These are phyloP conservation scores for Alloteropsis semialata DNA, from an alignment of 176 grass and related monocot species.

Conservation along the genomic window DNA sequence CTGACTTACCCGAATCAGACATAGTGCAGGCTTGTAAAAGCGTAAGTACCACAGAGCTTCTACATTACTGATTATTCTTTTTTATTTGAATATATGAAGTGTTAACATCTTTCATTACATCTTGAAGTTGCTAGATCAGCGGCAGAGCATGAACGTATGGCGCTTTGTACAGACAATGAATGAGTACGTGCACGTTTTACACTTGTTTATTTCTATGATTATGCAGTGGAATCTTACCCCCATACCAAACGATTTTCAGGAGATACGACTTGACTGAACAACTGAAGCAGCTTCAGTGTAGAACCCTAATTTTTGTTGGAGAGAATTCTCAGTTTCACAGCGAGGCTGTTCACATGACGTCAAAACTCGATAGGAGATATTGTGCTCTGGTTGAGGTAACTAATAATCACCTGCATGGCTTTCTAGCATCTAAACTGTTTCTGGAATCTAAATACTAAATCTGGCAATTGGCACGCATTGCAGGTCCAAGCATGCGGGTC, in stretches of 20 bases:
- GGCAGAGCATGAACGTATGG: slow-evolving; percentile 86
- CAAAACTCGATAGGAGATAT: slow-evolving; percentile 86
- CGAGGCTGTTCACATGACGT: slow-evolving; percentile 83
- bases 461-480: not conserved
- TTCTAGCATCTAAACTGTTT: not conserved
- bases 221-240: not conserved
- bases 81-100: slow-evolving; percentile 20
- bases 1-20: slow-evolving; percentile 88
- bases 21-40: slow-evolving; percentile 94
- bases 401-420: slow-evolving; percentile 6
- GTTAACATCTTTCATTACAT: slow-evolving; percentile 15
- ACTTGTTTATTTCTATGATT: not conserved
- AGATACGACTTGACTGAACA: slow-evolving; percentile 85
- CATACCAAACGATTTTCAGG: slow-evolving; percentile 33
- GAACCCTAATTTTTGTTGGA: slow-evolving; percentile 86
- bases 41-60: slow-evolving; percentile 41
- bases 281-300: slow-evolving; percentile 79
- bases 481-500: slow-evolving; percentile 95
- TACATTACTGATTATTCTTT: not conserved
- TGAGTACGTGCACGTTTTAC: slow-evolving; percentile 32
- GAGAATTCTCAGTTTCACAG: slow-evolving; percentile 83
- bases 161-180: slow-evolving; percentile 89
- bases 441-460: not conserved
- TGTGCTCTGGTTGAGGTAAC: slow-evolving; percentile 96
- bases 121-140: slow-evolving; percentile 82